A percentile compares a stretch with the other conserved stretches of the same genome.
Evolutionary conservation across 768 basidiomycete species (phyloP).

Genomic region (Collybia sordida): DNA sequence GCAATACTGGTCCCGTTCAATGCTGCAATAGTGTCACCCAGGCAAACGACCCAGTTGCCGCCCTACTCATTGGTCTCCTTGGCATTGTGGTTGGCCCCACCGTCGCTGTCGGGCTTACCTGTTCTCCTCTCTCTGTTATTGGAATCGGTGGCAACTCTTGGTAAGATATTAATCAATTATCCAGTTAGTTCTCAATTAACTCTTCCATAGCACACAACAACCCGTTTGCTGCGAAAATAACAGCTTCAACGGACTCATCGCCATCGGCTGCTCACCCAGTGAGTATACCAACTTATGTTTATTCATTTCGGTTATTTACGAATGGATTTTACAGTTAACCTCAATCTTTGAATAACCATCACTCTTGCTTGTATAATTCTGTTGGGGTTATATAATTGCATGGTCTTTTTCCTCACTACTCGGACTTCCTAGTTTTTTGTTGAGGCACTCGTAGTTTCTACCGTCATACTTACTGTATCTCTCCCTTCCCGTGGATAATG

Average conservation of each 20-base stretch:
- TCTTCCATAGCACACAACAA: slow-evolving; percentile 28
- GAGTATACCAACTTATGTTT: slow-evolving; percentile 13
- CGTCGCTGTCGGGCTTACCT: slow-evolving; percentile 32
- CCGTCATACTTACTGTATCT: too few relatives aligned
- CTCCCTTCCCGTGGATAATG: too few relatives aligned
- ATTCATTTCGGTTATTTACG: too few relatives aligned
- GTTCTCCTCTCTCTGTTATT: slow-evolving; percentile 29
- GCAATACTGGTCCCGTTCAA: slow-evolving; percentile 41
- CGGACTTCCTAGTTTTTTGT: too few relatives aligned
- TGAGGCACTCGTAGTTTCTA: too few relatives aligned
- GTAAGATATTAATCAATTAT: slow-evolving; percentile 16
- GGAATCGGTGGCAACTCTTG: slow-evolving; percentile 32
- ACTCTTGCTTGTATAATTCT: too few relatives aligned
- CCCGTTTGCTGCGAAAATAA: slow-evolving; percentile 49
- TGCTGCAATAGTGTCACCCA: slow-evolving; percentile 39
- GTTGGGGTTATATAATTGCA: too few relatives aligned
- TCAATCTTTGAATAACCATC: not conserved
- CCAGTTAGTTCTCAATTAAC: not conserved
- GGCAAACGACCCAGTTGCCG: slow-evolving; percentile 11
- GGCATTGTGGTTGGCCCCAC: slow-evolving; percentile 24
- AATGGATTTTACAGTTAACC: not conserved
- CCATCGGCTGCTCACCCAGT: slow-evolving; percentile 43
- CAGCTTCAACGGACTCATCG: slow-evolving; percentile 41
- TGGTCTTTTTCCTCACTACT: too few relatives aligned
- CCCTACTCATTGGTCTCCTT: slow-evolving; percentile 25